Base-by-base conservation (phyloP, 2,329 filamentous ascomycete species). In the Knufia fluminis region DNA sequence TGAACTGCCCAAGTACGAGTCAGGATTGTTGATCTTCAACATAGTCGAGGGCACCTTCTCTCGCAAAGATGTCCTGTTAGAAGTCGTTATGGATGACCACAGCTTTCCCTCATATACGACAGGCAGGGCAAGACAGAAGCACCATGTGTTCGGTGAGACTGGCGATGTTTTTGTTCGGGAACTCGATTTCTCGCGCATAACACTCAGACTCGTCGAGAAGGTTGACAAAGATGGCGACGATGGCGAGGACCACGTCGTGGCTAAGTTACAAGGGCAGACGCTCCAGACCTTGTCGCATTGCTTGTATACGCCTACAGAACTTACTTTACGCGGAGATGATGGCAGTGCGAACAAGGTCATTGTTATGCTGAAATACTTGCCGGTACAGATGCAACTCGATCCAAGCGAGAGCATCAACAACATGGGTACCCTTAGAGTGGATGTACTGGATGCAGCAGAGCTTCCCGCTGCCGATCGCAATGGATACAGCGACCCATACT, bases 391-490 rank as follows among this genome's bases (percentile, higher is more conserved):
- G 92, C 74, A 82, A 50, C 83, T 98, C 43, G 89, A 98, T 61
- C 40, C 92, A 0, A 88, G 83, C 60, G 92, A 98, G 69, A 96
- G 89, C 62, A 95, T 98, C 75, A 97, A 96, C 78, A 98, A 98
- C 69, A 94, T 95, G 80, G 92, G 92, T 52, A 90, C 82, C 51
- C 81, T 98, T 19, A 86, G 90, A 17, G 87, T 98, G n/a, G 89
- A 97, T 61, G 78, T 98, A 16, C 72, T 97, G 32, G 89, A 95
- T 65, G 92, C 83, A 16, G 72, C 79, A 7, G 83, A 95, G 52
- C 78, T 98, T n/a, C 92, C 92, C 6, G 83, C 92, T 1, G 91
- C 91, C 23, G 92, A 98, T 62, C 83, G 89, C 28, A 98, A 98
- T 63, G 92, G 92, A 59, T 97, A 85, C 76, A 96, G 89, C 60